Percentiles rank a stretch among this genome's conserved stretches.
phyloP scores from a whole-genome alignment of 257 asterid genomes.

The Solanum sitiens region DNA sequence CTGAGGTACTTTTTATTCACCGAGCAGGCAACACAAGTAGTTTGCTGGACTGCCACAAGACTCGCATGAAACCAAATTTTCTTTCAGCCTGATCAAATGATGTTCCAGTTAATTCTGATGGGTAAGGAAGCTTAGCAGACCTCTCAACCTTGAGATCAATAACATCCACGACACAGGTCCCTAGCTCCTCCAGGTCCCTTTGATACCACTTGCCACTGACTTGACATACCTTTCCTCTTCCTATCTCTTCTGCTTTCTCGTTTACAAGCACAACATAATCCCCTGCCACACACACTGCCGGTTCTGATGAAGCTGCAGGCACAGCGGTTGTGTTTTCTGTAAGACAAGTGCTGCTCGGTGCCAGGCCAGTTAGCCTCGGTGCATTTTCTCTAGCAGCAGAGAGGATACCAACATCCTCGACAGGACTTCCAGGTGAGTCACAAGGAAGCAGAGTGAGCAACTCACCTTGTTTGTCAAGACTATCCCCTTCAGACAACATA shows the following conservation, averaged over 20 bases:
- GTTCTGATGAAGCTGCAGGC: constrained; percentile 17
- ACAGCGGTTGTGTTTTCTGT: constrained; percentile 29
- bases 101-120: constrained; percentile 46
- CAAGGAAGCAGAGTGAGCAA: constrained; percentile 14
- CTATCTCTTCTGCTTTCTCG: constrained; percentile 52
- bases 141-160: constrained; percentile 40
- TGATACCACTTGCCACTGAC: constrained; percentile 60
- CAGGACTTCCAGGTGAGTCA: constrained; percentile 42
- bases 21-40: constrained; percentile 32
- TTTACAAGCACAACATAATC: constrained; percentile 47
- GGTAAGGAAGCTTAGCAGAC: constrained; percentile 42
- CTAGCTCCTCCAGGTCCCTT: constrained; percentile 43
- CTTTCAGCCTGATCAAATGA: constrained; percentile 58
- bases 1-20: constrained; percentile 13
- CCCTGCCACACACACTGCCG: constrained; percentile 38
- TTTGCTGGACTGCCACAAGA: constrained; percentile 59
- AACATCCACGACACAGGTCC: constrained; percentile 63
- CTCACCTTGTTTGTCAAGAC: constrained; percentile 42
- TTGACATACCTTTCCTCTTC: constrained; percentile 61
- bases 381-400: constrained; percentile 29
- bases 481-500: constrained; percentile 47
- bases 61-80: constrained; percentile 46
- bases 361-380: constrained; percentile 24
- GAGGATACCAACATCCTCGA: constrained; percentile 33
- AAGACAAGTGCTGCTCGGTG: constrained; percentile 18